Conservation (phyloP, 257 asterid genomes). For the Gentiana macrophylla region DNA sequence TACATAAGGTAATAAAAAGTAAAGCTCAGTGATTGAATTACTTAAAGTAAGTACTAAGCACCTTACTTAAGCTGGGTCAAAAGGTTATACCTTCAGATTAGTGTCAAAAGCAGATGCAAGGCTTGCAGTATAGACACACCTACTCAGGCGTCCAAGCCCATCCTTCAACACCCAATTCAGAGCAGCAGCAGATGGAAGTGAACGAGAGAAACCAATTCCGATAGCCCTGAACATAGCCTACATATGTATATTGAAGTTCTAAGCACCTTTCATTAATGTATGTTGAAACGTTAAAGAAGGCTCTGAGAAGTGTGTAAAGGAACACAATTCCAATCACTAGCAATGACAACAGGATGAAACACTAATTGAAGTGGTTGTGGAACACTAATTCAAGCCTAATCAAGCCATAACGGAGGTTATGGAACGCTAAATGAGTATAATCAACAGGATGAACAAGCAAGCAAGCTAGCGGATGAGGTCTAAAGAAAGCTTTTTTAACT, state of each 20-base stretch:
- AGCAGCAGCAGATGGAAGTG: conserved; percentile 96
- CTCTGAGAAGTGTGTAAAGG: no score
- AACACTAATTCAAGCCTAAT: no score
- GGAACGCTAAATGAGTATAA: background rate
- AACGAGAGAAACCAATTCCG: conserved; percentile 79
- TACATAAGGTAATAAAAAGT: background rate
- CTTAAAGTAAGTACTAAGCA: no score
- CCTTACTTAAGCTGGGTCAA: no score
- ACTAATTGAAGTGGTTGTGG: no score
- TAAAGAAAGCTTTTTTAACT: no score
- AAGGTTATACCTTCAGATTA: conserved; percentile 63
- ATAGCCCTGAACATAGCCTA: conserved; percentile 99
- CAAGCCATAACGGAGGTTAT: no score
- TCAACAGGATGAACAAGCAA: no score
- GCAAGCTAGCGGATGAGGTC: no score
- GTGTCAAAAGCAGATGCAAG: conserved; percentile 94
- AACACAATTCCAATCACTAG: no score
- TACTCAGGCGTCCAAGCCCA: conserved; percentile 86
- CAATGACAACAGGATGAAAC: no score
- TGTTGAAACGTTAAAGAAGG: background rate
- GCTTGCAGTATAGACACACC: conserved; percentile 91
- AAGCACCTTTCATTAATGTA: conserved; percentile 1
- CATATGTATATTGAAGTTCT: conserved; percentile 10
- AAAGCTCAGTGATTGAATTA: no score
- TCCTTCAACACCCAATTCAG: conserved; percentile 96